Evolutionary conservation across 768 basidiomycete genomes (phyloP).

Genomic region (Macrocybe gigantea): DNA sequence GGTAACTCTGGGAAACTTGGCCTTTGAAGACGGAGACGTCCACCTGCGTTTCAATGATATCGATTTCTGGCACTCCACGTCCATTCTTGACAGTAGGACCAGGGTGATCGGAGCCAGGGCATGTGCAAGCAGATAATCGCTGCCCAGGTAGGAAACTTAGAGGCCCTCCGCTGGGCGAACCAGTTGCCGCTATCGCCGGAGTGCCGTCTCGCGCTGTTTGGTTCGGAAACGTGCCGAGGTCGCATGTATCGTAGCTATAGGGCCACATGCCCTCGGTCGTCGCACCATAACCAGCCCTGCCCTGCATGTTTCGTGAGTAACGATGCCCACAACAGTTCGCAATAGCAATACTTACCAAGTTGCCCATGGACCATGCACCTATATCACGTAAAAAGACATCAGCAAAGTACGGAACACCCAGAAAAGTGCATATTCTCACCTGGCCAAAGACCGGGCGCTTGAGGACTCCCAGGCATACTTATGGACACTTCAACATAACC

Average conservation of each 20-base stretch:
- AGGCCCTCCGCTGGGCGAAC: conserved; percentile 38
- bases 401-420: background rate
- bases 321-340: background rate
- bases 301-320: conserved; percentile 23
- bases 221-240: conserved; percentile 80
- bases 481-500: conserved; percentile 85
- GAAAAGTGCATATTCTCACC: conserved; percentile 32
- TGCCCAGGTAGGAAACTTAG: conserved; percentile 86
- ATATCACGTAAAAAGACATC: background rate
- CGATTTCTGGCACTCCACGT: conserved; percentile 88
- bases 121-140: conserved; percentile 83
- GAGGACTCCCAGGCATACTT: conserved; percentile 62
- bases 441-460: conserved; percentile 79
- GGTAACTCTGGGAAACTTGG: conserved; percentile 76
- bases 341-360: conserved; percentile 35
- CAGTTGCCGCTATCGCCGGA: conserved; percentile 55
- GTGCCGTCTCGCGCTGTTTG: conserved; percentile 59
- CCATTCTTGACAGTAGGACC: conserved; percentile 67
- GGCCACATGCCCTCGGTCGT: conserved; percentile 87
- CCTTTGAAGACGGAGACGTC: conserved; percentile 44
- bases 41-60: conserved; percentile 83
- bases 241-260: conserved; percentile 80
- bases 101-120: conserved; percentile 80
- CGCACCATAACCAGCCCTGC: conserved; percentile 86
- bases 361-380: conserved; percentile 78